A percentile compares a stretch with the other conserved stretches of the same genome.
Conservation (phyloP, 116 monocot genomes). For the Trichopus zeylanicus region DNA sequence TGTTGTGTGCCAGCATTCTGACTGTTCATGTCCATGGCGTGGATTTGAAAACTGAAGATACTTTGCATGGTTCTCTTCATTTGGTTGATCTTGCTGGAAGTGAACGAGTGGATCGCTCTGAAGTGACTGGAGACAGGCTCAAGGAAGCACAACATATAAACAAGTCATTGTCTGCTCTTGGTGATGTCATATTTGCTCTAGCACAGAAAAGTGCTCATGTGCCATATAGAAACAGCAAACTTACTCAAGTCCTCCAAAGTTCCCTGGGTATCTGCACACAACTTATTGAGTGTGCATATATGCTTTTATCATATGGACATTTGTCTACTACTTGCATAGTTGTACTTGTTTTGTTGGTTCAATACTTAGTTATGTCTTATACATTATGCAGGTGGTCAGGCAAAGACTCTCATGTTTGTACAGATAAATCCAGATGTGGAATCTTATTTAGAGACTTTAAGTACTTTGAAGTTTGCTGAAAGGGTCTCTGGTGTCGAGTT, state of each 20-base stretch:
- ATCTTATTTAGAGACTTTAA: slow-evolving; percentile 76
- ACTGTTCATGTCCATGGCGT: slow-evolving; percentile 71
- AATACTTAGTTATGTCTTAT: background rate
- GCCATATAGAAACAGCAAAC: slow-evolving; percentile 94
- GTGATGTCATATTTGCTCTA: slow-evolving; percentile 85
- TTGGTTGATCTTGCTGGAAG: slow-evolving; percentile 94
- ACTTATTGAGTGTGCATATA: background rate
- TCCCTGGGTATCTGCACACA: slow-evolving; percentile 60
- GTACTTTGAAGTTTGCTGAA: slow-evolving; percentile 94
- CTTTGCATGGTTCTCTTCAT: slow-evolving; percentile 68
- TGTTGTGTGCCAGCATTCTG: slow-evolving; percentile 50
- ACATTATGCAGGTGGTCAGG: slow-evolving; percentile 67
- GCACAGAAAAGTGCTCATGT: slow-evolving; percentile 78
- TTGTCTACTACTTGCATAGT: background rate
- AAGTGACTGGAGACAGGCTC: slow-evolving; percentile 85
- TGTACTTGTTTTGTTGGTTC: background rate
- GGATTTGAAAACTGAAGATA: slow-evolving; percentile 64
- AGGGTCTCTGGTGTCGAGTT: slow-evolving; percentile 91
- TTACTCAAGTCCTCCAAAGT: slow-evolving; percentile 93
- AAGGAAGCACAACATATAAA: slow-evolving; percentile 93
- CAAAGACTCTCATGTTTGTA: slow-evolving; percentile 95
- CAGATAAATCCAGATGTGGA: slow-evolving; percentile 84
- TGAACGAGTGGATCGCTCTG: slow-evolving; percentile 86
- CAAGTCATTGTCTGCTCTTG: slow-evolving; percentile 86
- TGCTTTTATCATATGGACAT: background rate